Conservation (phyloP, 371 early-diverging fungal genomes). For the Catenaria anguillulae region DNA sequence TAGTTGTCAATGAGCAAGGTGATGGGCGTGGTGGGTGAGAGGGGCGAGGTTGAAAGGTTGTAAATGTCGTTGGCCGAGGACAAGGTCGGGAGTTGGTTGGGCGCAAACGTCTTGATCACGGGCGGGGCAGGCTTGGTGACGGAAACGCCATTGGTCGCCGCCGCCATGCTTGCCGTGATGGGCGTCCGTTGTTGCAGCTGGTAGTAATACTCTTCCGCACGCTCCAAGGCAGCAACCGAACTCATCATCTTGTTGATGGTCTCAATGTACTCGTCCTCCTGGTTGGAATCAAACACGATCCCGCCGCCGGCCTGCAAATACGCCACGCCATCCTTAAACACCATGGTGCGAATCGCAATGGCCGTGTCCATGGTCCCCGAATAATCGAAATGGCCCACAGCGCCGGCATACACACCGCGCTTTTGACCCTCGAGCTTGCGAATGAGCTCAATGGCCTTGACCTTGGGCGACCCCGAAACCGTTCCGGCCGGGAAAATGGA, state of each 20-base stretch:
- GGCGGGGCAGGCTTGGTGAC: background rate
- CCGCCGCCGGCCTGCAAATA: slow-evolving; percentile 93
- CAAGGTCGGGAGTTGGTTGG: background rate
- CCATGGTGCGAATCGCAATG: slow-evolving; percentile 93
- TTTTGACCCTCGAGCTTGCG: slow-evolving; percentile 73
- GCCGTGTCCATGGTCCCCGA: slow-evolving; percentile 85
- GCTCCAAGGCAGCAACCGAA: slow-evolving; percentile 67
- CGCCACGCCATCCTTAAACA: slow-evolving; percentile 84
- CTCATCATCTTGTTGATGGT: slow-evolving; percentile 86
- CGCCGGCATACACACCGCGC: slow-evolving; percentile 91
- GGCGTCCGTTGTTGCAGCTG: slow-evolving; percentile 19
- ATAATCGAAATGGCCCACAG: slow-evolving; percentile 89
- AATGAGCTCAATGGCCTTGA: slow-evolving; percentile 87
- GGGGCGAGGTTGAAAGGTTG: background rate
- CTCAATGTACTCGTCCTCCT: slow-evolving; percentile 82
- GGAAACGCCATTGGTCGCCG: too few species aligned
- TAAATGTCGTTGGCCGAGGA: slow-evolving; percentile 6
- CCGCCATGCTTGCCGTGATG: background rate
- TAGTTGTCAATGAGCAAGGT: slow-evolving; percentile 91
- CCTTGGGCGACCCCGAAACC: slow-evolving; percentile 93
- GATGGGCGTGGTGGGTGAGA: too few species aligned
- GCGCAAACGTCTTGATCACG: background rate
- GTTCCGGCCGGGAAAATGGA: slow-evolving; percentile 96
- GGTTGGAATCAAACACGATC: slow-evolving; percentile 86
- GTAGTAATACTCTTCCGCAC: slow-evolving; percentile 61